Evolutionary conservation across 768 basidiomycete genomes (phyloP).

Genomic region (Tephrocybe sp.): DNA sequence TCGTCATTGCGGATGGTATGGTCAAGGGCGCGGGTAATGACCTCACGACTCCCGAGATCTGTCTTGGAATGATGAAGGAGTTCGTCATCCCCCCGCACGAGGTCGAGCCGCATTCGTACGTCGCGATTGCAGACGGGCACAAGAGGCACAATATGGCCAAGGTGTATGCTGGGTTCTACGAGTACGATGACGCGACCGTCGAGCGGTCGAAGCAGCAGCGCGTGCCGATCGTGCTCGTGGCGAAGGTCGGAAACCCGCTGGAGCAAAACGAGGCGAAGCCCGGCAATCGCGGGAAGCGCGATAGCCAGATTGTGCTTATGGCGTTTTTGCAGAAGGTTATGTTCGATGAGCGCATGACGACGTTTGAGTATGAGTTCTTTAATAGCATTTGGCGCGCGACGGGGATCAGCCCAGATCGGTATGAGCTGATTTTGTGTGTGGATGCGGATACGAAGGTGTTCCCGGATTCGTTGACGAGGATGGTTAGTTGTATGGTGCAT

Average conservation of each 20-base stretch:
- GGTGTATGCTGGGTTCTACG: constrained; percentile 96
- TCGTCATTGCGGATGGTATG: constrained; percentile 98
- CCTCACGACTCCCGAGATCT: constrained; percentile 91
- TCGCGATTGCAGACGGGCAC: constrained; percentile 99
- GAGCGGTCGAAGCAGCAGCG: constrained; percentile 95
- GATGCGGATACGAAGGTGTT: constrained; percentile 99
- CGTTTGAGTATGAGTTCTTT: constrained; percentile 99
- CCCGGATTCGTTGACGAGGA: constrained; percentile 94
- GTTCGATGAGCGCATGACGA: constrained; percentile 99
- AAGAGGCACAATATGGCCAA: constrained; percentile 99
- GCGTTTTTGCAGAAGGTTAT: constrained; percentile 98
- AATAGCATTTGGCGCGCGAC: constrained; percentile 96
- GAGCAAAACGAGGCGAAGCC: constrained; percentile 91
- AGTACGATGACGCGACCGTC: constrained; percentile 87
- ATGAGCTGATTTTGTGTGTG: constrained; percentile 93
- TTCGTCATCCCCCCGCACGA: constrained; percentile 76
- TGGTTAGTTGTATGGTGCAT: constrained; percentile 95
- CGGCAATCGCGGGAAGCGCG: constrained; percentile 98
- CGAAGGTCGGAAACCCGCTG: constrained; percentile 91
- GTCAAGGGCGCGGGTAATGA: constrained; percentile 93
- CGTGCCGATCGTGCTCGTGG: constrained; percentile 92
- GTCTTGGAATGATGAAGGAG: constrained; percentile 96
- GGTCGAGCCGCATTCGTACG: constrained; percentile 93
- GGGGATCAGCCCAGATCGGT: constrained; percentile 93
- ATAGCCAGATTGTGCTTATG: constrained; percentile 98